Percentiles rank a stretch among this genome's conserved stretches.
phyloP scores from a whole-genome alignment of 345 rosid genomes.

The Hibiscus trionum region DNA sequence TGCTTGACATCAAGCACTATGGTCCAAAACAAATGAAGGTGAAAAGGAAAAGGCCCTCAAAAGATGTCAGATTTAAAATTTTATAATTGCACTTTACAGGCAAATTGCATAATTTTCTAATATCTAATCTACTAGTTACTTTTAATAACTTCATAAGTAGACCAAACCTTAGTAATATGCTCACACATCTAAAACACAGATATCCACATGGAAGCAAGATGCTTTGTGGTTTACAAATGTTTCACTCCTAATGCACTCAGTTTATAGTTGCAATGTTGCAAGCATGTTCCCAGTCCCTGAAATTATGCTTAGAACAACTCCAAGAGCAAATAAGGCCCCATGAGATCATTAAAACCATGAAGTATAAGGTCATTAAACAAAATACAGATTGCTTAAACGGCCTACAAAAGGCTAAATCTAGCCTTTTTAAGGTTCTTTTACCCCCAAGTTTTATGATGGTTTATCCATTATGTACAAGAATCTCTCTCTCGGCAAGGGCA shows the following conservation, averaged over 20 bases:
- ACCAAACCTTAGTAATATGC: background rate
- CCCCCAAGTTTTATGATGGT: background rate
- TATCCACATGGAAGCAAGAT: background rate
- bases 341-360: background rate
- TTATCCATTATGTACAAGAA: background rate
- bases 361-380: background rate
- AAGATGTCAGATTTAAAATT: background rate
- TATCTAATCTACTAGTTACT: background rate
- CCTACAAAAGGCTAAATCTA: too few species aligned
- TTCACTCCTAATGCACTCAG: slow-evolving; percentile 5
- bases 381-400: background rate
- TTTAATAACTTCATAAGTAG: background rate
- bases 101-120: slow-evolving; percentile 2
- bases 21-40: background rate
- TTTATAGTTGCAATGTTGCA: background rate
- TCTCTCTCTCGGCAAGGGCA: background rate
- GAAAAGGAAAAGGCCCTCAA: background rate
- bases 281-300: background rate
- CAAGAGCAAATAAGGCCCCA: background rate
- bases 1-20: background rate
- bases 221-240: background rate
- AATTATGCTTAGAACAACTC: background rate
- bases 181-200: slow-evolving; percentile 4
- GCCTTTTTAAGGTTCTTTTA: background rate
- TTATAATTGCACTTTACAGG: background rate